Base-by-base conservation (phyloP, 805 yeast genomes). In the Metschnikowia kunwiensis region DNA sequence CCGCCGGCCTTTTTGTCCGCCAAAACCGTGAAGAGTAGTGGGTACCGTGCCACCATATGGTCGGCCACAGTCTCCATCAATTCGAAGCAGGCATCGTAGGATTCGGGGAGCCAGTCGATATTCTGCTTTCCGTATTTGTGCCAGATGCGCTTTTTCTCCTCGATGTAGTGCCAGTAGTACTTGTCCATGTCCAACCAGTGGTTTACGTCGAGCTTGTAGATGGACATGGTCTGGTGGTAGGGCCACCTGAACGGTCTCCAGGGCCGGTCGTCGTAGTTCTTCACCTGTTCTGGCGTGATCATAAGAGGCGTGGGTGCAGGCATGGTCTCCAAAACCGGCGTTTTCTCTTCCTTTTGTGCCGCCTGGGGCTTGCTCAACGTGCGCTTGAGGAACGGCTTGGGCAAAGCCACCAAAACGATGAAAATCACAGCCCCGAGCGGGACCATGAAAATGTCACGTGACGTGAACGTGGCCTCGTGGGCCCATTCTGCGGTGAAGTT, bases 161-260 rank as follows among this genome's bases (percentile, higher is more conserved):
- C 65, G 38, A 80, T 72, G 49, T 82, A 82, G 44, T 77, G 80
- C 56, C 77, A 67, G 52, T 80, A 82, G 58, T 78, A 82, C 55
- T 80, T 81, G 56, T 82, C 88, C 87, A 82, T 82, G 50, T 82
- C 87, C 46, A 82, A 60, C 88, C 88, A 82, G 59, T 82, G 83
- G 56, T 81, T 80, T 24, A 79, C 65, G 52, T 81, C 85, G n/a
- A 82, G 66, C 53, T 77, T 78, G 63, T 72, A 81, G 32, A 82
- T 80, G 11, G 82, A 74, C 88, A 82, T 82, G 2, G 87, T 82
- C 58, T 82, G 88, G 57, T 81, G 86, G 52, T 82, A 82, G 19
- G 88, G 88, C 80, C 84, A 79, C 51, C 88, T 65, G 61, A 82
- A 82, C 7, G 87, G 87, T 60, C 88, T 68, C 88, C 88, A 82